These are phyloP conservation scores for Aspergillus pseudoviridinutans DNA, from an alignment of 2,329 filamentous ascomycete species.

Conservation along the genomic window DNA sequence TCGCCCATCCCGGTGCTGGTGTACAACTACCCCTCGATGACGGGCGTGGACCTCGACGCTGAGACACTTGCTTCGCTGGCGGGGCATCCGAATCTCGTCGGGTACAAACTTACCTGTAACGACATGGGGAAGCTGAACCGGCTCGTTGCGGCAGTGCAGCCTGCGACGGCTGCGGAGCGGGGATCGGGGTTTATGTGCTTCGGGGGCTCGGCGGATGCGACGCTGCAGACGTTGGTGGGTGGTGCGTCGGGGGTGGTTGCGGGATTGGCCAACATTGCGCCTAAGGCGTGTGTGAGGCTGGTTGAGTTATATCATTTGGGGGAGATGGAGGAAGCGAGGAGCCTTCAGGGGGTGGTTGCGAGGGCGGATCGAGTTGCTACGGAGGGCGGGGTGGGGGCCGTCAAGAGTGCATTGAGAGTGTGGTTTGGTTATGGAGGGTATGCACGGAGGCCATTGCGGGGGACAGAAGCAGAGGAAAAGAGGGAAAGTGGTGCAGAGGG, in stretches of 20 bases:
- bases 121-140: constrained; percentile 62
- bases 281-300: constrained; percentile 59
- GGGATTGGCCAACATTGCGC: constrained; percentile 67
- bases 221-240: constrained; percentile 64
- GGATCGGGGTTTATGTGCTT: constrained; percentile 69
- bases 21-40: constrained; percentile 63
- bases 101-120: constrained; percentile 62
- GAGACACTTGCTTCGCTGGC: constrained; percentile 53
- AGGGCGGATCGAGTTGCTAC: constrained; percentile 67
- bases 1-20: constrained; percentile 57
- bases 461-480: constrained; percentile 4
- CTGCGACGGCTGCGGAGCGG: constrained; percentile 65
- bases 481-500: not conserved
- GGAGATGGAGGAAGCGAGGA: constrained; percentile 56
- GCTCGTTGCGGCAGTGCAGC: constrained; percentile 52
- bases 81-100: constrained; percentile 55
- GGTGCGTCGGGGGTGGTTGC: constrained; percentile 70
- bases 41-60: constrained; percentile 58
- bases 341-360: constrained; percentile 62
- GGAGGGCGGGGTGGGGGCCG: constrained; percentile 64
- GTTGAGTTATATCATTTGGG: constrained; percentile 59
- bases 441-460: constrained; percentile 51
- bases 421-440: constrained; percentile 64
- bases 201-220: constrained; percentile 71
- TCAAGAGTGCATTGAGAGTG: constrained; percentile 61